Base-by-base conservation (phyloP, 345 rosid genomes). In the Ailanthus altissimus region DNA sequence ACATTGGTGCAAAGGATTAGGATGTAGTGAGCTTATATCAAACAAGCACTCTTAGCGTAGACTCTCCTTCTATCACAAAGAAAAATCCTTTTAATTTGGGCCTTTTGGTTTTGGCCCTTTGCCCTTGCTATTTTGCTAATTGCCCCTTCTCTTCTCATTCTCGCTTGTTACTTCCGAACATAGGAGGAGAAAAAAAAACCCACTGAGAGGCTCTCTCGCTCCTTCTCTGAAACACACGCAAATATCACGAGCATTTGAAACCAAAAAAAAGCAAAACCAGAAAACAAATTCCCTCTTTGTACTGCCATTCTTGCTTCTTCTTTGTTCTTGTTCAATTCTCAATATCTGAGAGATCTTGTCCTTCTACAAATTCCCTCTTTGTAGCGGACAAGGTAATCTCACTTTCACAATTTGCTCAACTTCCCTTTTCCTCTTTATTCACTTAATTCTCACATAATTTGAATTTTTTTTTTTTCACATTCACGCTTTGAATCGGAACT, bases 341-440 rank as follows among this genome's bases (percentile, higher is more conserved):
- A 25, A 14, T 40, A 16, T 42, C 23, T 5, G 76, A 75, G 81
- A 60, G 80, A 85, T 76, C 83, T 79, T 83, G 81, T 79, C 78
- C 86, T 80, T 72, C 74, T 81, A 79, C 83, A 85, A 85, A 63
- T 85, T 78, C 70, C 70, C 67, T 73, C 54, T 67, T 77, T 77
- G 85, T 81, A 72, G 83, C 58, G 84, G 86, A 80, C 88, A 83
- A 80, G 86, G 88, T 83, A 81, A 75, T 82, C 77, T 67, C 79
- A 67, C 62, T 57, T 75, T 43, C 63, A 5, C 14, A 32, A 5
- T 74, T 65, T 21, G 3, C 67, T 14, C 38, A 45, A 36, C 18
- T 26, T 47, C 42, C 43, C 21, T 21, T 36, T 53, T n/a, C 1
- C 40, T 32, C 26, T n/a, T 13, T 49, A 28, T 1, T 66, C 21